Evolutionary conservation across 352 stramenopile genomes (phyloP).

Genomic region (Phytopythium montanum): DNA sequence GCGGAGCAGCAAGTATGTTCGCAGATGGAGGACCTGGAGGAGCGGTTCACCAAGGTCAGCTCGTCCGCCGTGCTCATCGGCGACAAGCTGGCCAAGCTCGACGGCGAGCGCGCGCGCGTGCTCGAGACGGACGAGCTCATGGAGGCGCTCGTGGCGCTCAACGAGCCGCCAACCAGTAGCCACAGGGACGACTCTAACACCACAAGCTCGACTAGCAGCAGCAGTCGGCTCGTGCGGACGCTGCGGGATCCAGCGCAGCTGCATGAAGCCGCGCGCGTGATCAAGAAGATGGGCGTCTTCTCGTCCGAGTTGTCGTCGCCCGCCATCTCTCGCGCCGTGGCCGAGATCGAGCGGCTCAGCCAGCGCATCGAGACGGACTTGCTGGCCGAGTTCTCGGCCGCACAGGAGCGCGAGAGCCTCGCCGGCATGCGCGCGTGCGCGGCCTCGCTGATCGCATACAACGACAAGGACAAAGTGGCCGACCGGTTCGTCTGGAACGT

Average conservation of each 20-base stretch:
- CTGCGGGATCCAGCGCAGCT: constrained; percentile 68
- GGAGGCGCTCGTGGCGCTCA: constrained; percentile 69
- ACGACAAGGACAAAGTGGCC: constrained; percentile 77
- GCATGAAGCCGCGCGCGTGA: constrained; percentile 57
- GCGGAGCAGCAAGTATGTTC: constrained; percentile 53
- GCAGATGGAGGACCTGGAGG: constrained; percentile 81
- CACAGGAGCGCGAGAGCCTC: constrained; percentile 52
- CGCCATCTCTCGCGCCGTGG: constrained; percentile 45
- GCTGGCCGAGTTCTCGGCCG: constrained; percentile 67
- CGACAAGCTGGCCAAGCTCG: constrained; percentile 56
- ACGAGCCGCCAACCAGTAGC: constrained; percentile 26
- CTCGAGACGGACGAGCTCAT: constrained; percentile 78
- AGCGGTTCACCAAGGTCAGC: constrained; percentile 85
- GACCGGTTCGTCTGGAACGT: constrained; percentile 86
- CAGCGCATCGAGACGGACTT: constrained; percentile 76
- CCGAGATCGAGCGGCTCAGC: constrained; percentile 70
- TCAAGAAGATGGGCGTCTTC: constrained; percentile 76
- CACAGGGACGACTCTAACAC: neutral
- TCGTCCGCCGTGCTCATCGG: constrained; percentile 75
- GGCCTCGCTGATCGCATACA: constrained; percentile 76
- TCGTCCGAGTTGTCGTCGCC: constrained; percentile 66
- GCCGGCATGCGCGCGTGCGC: constrained; percentile 54
- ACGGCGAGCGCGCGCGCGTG: constrained; percentile 59
- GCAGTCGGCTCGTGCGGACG: constrained; percentile 58
- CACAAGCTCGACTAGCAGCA: constrained; percentile 40